Evolutionary conservation across 805 yeast genomes (phyloP).

Genomic region (Spathaspora hagerdaliae): DNA sequence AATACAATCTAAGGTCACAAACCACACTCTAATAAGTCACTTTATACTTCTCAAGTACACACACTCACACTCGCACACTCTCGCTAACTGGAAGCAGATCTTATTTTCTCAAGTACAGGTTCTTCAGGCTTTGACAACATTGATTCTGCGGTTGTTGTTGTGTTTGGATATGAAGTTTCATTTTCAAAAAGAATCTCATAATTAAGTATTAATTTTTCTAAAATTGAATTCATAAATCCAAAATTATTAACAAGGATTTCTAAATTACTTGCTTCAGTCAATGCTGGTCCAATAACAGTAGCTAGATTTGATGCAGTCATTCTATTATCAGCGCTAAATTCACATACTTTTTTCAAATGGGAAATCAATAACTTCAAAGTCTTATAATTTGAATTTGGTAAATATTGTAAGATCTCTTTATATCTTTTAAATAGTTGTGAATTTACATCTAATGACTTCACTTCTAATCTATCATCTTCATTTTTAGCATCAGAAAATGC

Average conservation of each 20-base stretch:
- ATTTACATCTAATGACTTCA: neutral
- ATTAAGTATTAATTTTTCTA: conserved; percentile 47
- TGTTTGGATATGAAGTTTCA: too few species aligned
- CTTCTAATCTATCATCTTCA: conserved; percentile 9
- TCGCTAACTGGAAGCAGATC: too few species aligned
- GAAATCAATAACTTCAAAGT: conserved; percentile 62
- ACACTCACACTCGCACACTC: too few species aligned
- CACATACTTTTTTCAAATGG: conserved; percentile 69
- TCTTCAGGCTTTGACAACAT: too few species aligned
- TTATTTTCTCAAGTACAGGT: too few species aligned
- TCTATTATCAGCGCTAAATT: conserved; percentile 63
- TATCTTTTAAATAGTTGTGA: conserved; percentile 12
- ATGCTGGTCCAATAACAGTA: conserved; percentile 73
- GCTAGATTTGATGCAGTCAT: conserved; percentile 91
- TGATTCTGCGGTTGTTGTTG: too few species aligned
- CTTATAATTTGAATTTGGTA: conserved; percentile 67
- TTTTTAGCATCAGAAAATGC: conserved; percentile 37
- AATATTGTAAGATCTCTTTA: conserved; percentile 28
- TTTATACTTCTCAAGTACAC: too few species aligned
- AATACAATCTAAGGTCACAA: too few species aligned
- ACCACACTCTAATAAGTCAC: too few species aligned
- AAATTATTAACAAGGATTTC: conserved; percentile 44
- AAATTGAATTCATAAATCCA: conserved; percentile 51
- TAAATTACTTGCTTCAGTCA: conserved; percentile 52
- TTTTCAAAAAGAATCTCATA: conserved; percentile 16